A percentile compares a stretch with the other conserved stretches of the same genome.
Conservation (phyloP, 495 filamentous ascomycete species). For the Daldinia loculata region DNA sequence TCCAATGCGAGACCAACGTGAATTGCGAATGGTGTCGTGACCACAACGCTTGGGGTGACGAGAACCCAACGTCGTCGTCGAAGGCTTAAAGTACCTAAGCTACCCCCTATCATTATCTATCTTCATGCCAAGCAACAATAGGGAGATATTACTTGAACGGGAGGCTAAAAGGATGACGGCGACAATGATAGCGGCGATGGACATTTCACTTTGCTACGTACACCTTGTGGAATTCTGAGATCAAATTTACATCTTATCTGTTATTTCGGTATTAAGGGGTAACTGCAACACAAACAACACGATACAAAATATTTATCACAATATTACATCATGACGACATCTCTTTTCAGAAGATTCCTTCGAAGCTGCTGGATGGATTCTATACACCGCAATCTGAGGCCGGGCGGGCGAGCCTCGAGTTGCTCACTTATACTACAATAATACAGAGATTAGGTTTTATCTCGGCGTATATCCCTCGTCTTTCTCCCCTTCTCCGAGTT, state of each 20-base stretch:
- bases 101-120: neutral
- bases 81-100: neutral
- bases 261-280: constrained; percentile 1
- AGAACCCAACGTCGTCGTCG: neutral
- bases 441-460: constrained; percentile 45
- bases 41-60: constrained; percentile 25
- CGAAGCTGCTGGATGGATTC: constrained; percentile 8
- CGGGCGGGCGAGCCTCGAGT: constrained; percentile 12
- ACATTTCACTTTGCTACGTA: neutral
- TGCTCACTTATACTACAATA: constrained; percentile 41
- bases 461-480: constrained; percentile 16
- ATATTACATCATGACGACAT: neutral
- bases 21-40: constrained; percentile 44
- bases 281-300: neutral
- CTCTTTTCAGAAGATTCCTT: neutral
- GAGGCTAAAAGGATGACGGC: neutral
- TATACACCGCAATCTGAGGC: constrained; percentile 26
- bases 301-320: neutral
- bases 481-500: neutral
- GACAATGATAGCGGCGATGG: neutral
- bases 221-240: neutral
- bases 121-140: neutral
- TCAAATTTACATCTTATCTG: neutral
- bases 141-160: neutral
- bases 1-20: constrained; percentile 42